Conservation (phyloP, 495 filamentous ascomycete species). For the Xylaria bambusicola region DNA sequence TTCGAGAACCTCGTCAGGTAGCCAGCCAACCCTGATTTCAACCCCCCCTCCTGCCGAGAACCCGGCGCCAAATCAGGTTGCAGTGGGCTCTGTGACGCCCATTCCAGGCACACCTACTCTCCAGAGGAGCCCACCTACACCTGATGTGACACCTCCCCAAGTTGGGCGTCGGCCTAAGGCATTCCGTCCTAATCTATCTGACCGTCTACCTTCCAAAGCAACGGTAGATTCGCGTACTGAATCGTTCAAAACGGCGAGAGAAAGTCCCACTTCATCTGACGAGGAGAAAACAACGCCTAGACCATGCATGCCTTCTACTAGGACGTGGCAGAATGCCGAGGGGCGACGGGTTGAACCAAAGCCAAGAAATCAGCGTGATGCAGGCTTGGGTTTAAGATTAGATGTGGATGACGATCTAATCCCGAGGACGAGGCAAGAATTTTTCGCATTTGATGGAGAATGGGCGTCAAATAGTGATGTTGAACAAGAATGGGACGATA, state of each 20-base stretch:
- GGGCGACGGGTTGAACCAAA: constrained; percentile 29
- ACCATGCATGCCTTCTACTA: constrained; percentile 45
- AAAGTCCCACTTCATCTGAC: constrained; percentile 62
- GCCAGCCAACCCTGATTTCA: constrained; percentile 38
- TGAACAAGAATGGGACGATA: constrained; percentile 57
- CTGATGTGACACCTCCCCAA: constrained; percentile 69
- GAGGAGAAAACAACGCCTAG: constrained; percentile 56
- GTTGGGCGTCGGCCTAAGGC: constrained; percentile 37
- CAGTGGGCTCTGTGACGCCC: constrained; percentile 12
- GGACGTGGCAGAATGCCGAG: constrained; percentile 44
- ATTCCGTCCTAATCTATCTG: constrained; percentile 40
- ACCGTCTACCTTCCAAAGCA: constrained; percentile 49
- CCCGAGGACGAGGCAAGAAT: constrained; percentile 41
- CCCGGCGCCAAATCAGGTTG: constrained; percentile 31
- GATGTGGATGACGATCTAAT: constrained; percentile 44
- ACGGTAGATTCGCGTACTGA: constrained; percentile 62
- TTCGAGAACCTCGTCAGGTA: constrained; percentile 52
- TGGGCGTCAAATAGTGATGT: constrained; percentile 46
- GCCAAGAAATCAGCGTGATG: constrained; percentile 35
- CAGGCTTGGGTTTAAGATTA: constrained; percentile 55
- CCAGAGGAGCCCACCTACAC: constrained; percentile 68
- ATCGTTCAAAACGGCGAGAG: constrained; percentile 73
- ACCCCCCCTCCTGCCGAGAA: constrained; percentile 37
- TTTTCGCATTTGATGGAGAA: constrained; percentile 52
- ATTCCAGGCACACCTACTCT: constrained; percentile 25